phyloP scores from a whole-genome alignment of 345 rosid species.

The Eucalyptus guilfoylei region DNA sequence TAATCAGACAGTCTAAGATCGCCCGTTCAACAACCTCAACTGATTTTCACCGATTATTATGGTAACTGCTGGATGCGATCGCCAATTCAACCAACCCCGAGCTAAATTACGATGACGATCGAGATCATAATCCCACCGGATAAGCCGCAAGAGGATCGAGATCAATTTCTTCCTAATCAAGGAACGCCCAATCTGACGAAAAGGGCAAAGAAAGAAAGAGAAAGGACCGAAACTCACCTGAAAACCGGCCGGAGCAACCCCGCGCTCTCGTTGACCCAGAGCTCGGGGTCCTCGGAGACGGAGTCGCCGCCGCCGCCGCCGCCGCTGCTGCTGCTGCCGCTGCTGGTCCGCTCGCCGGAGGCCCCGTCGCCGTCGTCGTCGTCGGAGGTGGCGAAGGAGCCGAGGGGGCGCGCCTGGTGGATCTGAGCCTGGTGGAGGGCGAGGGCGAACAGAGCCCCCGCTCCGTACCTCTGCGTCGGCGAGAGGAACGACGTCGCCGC shows the following conservation, averaged over 20 bases:
- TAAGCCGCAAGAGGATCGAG: neutral
- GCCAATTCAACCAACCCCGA: neutral
- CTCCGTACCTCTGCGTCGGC: conserved; percentile 68
- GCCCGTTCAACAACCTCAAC: neutral
- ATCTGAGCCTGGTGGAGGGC: conserved; percentile 84
- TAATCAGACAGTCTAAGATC: neutral
- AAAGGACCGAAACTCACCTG: conserved; percentile 23
- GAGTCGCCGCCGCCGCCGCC: conserved; percentile 49
- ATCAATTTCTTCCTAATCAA: neutral
- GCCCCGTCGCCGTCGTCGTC: neutral
- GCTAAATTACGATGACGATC: neutral
- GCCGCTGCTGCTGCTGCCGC: conserved; percentile 41
- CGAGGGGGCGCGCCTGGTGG: conserved; percentile 66
- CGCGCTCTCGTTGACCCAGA: conserved; percentile 72
- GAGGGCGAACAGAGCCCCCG: conserved; percentile 69
- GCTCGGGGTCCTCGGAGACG: conserved; percentile 65
- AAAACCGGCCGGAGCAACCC: conserved; percentile 81
- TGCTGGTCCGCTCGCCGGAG: conserved; percentile 25
- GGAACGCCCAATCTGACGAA: neutral
- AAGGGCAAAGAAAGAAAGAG: neutral
- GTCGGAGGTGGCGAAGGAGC: conserved; percentile 4
- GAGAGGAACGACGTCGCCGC: conserved; percentile 37
- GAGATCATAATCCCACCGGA: neutral
- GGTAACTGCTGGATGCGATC: neutral
- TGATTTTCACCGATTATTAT: neutral